Conservation (phyloP, 2,329 filamentous ascomycete genomes). For the Botrytis elliptica region DNA sequence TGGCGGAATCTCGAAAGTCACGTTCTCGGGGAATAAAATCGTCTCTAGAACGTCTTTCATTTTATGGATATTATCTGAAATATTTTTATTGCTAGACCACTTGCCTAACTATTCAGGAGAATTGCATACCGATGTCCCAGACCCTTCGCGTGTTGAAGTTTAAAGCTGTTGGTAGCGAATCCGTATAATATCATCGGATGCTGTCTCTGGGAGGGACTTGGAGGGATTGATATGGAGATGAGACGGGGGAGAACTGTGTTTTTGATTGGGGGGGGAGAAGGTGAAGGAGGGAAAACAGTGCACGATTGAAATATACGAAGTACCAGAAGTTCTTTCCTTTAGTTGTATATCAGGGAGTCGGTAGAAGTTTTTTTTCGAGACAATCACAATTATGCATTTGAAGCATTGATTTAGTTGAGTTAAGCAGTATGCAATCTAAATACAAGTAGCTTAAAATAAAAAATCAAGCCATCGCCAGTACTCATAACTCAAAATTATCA, state of each 20-base stretch:
- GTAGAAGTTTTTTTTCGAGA: neutral
- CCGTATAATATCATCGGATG: conserved; percentile 7
- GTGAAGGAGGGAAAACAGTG: neutral
- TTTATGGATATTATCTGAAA: neutral
- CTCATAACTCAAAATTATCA: neutral
- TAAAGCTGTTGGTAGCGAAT: neutral
- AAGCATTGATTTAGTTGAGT: neutral
- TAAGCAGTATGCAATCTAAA: neutral
- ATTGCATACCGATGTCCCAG: neutral
- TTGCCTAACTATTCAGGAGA: rapidly evolving
- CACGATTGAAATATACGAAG: neutral
- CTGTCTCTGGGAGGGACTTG: neutral
- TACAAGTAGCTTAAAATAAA: neutral
- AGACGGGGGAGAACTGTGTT: neutral
- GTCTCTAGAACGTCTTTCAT: neutral
- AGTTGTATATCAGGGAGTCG: neutral
- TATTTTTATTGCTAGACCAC: neutral
- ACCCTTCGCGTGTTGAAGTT: neutral
- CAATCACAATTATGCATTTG: no score
- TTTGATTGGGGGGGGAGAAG: neutral
- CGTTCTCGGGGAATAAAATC: rapidly evolving
- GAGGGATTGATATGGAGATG: neutral
- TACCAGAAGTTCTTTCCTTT: neutral
- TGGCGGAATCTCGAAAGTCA: neutral
- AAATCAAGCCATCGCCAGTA: neutral